Conservation (phyloP, 495 filamentous ascomycete genomes). For the Sordaria brevicollis region DNA sequence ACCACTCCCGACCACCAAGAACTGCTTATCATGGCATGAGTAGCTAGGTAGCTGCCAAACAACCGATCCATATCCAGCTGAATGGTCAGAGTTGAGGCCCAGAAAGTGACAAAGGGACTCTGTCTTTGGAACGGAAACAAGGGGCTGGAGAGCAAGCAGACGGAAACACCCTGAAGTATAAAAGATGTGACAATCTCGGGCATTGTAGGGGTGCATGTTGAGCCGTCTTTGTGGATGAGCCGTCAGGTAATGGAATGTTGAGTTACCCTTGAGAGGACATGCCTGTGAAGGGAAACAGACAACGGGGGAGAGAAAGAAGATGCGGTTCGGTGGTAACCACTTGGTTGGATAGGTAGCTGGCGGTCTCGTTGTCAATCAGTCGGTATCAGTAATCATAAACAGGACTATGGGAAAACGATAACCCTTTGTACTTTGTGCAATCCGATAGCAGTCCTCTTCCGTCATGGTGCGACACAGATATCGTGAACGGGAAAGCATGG, state of each 20-base stretch:
- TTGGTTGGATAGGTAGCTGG: neutral
- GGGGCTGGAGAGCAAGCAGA: neutral
- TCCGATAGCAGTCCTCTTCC: neutral
- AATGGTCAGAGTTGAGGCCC: neutral
- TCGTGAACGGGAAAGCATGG: neutral
- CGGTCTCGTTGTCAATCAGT: neutral
- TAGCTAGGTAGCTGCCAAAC: neutral
- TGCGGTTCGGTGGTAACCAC: neutral
- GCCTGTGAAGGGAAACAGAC: neutral
- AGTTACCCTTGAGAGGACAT: neutral
- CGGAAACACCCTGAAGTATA: neutral
- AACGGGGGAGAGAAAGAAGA: neutral
- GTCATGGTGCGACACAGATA: neutral
- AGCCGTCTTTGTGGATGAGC: neutral
- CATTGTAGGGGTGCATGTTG: neutral
- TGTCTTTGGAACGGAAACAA: neutral
- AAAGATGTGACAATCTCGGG: neutral
- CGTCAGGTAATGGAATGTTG: neutral
- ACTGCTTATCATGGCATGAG: neutral
- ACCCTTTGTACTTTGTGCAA: neutral
- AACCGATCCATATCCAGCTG: neutral
- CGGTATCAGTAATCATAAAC: neutral
- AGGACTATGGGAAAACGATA: neutral
- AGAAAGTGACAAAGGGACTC: neutral
- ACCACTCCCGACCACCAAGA: neutral